phyloP scores from a whole-genome alignment of 139 green algal genomes.

The Gonium pectorale region DNA sequence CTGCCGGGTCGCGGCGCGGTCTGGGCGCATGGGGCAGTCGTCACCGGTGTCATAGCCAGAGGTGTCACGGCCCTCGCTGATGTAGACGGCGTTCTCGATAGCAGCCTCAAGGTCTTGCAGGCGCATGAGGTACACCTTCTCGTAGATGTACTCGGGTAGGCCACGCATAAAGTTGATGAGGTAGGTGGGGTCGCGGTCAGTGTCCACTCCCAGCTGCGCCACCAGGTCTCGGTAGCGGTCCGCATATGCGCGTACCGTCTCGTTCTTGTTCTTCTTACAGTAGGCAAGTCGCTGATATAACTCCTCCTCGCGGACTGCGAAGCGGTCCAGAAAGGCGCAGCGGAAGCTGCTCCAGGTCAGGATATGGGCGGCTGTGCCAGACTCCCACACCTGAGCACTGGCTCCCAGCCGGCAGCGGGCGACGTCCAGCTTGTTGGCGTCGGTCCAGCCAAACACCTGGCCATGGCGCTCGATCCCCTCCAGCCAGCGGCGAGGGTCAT shows the following conservation, averaged over 20 bases:
- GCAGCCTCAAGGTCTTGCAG: neutral
- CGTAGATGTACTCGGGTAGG: neutral
- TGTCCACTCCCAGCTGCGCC: neutral
- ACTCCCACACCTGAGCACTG: no score
- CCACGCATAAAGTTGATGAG: conserved; percentile 6
- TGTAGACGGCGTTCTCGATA: neutral
- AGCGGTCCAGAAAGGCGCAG: neutral
- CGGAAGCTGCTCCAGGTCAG: neutral
- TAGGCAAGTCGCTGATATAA: neutral
- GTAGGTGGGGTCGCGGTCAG: neutral
- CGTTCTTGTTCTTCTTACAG: neutral
- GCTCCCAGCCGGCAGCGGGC: no score
- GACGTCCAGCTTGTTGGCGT: no score
- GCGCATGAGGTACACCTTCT: neutral
- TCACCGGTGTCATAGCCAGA: neutral
- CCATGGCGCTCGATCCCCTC: no score
- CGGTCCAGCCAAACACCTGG: no score
- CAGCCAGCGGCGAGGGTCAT: no score
- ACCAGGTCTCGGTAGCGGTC: conserved; percentile 3
- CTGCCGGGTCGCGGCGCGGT: neutral
- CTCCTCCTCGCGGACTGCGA: neutral
- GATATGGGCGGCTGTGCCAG: no score
- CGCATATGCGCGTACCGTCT: neutral
- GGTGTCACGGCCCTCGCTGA: neutral
- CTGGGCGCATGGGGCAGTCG: neutral